phyloP scores from a whole-genome alignment of 768 basidiomycete species.

The Leccinum incarnatum region DNA sequence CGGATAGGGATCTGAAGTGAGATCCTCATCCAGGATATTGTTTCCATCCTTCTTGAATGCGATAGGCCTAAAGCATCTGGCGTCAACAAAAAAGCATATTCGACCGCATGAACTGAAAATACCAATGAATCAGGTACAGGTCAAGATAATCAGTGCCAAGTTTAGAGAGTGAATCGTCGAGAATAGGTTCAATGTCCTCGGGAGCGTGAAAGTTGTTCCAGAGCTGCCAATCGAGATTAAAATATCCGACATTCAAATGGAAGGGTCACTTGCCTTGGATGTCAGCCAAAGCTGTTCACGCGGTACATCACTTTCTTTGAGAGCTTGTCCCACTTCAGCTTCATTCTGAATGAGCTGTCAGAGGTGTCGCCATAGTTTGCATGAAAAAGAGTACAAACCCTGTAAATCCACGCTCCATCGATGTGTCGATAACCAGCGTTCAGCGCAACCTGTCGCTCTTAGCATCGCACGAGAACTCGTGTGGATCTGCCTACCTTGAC shows the following conservation, averaged over 20 bases:
- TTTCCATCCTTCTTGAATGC: conserved; percentile 57
- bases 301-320: conserved; percentile 56
- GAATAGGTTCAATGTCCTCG: conserved; percentile 61
- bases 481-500: conserved; percentile 47
- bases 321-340: conserved; percentile 61
- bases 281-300: conserved; percentile 69
- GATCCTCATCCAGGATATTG: conserved; percentile 46
- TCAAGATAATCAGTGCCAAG: conserved; percentile 73
- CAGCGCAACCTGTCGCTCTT: conserved; percentile 46
- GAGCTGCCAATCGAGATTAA: conserved; percentile 39
- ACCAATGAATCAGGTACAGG: conserved; percentile 82
- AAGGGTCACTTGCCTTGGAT: conserved; percentile 42
- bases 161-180: conserved; percentile 62
- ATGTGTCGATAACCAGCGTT: conserved; percentile 67
- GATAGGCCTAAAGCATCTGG: conserved; percentile 48
- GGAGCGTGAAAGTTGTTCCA: conserved; percentile 78
- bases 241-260: neutral
- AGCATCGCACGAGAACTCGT: neutral
- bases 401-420: conserved; percentile 71
- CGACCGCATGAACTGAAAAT: conserved; percentile 7
- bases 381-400: conserved; percentile 36
- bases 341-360: conserved; percentile 50
- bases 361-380: neutral
- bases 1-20: conserved; percentile 69
- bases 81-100: neutral